A percentile compares a stretch with the other conserved stretches of the same genome.
Evolutionary conservation across 306 rosid species (phyloP).

Genomic region (Urtica urens): DNA sequence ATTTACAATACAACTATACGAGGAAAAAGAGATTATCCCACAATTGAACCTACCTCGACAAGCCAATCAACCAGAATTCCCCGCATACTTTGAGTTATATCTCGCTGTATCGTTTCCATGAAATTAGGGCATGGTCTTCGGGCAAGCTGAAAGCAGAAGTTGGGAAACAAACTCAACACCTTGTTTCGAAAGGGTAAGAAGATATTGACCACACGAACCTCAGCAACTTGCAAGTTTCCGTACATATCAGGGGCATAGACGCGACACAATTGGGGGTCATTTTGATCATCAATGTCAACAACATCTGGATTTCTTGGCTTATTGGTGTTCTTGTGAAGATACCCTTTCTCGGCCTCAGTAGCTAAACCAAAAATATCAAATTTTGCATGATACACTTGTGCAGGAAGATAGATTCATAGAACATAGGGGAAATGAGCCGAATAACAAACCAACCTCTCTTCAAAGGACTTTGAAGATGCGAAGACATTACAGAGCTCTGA

Average conservation of each 20-base stretch:
- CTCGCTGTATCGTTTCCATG: constrained; percentile 63
- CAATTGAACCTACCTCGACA: constrained; percentile 56
- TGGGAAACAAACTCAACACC: constrained; percentile 2
- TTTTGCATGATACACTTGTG: not conserved
- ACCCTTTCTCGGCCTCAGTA: constrained; percentile 27
- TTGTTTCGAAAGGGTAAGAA: constrained; percentile 8
- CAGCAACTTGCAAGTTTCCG: constrained; percentile 45
- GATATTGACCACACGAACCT: constrained; percentile 42
- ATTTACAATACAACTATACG: not conserved
- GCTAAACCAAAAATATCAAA: constrained; percentile 2
- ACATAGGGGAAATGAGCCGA: not conserved
- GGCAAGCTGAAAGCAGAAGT: constrained; percentile 38
- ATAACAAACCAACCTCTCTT: constrained; percentile 36
- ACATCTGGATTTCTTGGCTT: constrained; percentile 28
- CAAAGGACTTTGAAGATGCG: constrained; percentile 27
- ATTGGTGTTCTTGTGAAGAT: constrained; percentile 16
- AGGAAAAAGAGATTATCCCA: not conserved
- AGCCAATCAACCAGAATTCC: constrained; percentile 92
- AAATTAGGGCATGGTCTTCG: constrained; percentile 55
- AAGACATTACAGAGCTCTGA: constrained; percentile 34
- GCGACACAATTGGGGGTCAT: constrained; percentile 59
- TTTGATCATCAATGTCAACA: constrained; percentile 51
- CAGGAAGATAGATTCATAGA: not conserved
- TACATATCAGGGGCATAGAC: constrained; percentile 71
- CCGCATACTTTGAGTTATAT: constrained; percentile 81